These are phyloP conservation scores for Cryptococcus sp. DNA, from an alignment of 1,284 basidiomycete genomes.

Conservation along the genomic window DNA sequence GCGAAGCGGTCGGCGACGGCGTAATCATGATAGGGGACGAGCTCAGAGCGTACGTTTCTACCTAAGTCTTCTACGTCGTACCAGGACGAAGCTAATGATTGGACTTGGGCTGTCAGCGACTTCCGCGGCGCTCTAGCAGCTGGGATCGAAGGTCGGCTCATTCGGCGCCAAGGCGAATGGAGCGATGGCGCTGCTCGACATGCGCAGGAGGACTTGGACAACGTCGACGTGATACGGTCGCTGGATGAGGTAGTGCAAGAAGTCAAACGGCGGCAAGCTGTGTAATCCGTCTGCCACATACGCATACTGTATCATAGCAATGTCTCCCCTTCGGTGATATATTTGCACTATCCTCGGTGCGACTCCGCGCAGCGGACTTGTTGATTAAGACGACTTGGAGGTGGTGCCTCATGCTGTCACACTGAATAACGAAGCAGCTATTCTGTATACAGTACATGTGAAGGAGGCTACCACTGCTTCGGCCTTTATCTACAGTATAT, in stretches of 20 bases:
- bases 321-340: too few relatives aligned
- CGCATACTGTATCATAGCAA: too few relatives aligned
- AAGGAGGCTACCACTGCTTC: too few relatives aligned
- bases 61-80: not conserved
- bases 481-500: too few relatives aligned
- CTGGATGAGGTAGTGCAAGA: constrained; percentile 36
- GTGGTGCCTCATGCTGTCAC: too few relatives aligned
- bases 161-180: constrained; percentile 47
- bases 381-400: too few relatives aligned
- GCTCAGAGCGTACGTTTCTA: constrained; percentile 48
- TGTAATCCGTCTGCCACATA: too few relatives aligned
- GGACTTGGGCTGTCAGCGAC: constrained; percentile 32
- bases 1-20: constrained; percentile 32
- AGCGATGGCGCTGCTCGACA: constrained; percentile 47
- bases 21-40: constrained; percentile 54
- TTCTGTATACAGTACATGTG: too few relatives aligned
- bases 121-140: constrained; percentile 41
- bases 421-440: too few relatives aligned
- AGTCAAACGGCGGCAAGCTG: constrained; percentile 11
- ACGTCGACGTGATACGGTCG: constrained; percentile 29
- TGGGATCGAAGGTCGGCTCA: constrained; percentile 44
- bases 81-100: not conserved
- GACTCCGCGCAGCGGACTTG: too few relatives aligned
- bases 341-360: too few relatives aligned
- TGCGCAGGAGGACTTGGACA: constrained; percentile 35